These are phyloP conservation scores for Nicotiana tabacum DNA, from an alignment of 257 asterid species.

Conservation along the genomic window DNA sequence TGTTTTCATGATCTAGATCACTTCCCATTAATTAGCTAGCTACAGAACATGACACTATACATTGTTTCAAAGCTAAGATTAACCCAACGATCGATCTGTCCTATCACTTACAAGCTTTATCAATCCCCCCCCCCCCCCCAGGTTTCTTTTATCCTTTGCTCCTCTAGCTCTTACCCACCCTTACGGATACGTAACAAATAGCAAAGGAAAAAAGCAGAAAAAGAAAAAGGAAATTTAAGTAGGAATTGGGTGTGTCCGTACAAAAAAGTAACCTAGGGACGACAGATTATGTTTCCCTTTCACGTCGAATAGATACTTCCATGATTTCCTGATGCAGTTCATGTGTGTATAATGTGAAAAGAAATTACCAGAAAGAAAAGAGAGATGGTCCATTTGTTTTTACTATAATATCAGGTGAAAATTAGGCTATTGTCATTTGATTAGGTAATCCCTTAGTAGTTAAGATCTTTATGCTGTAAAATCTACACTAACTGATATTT, in stretches of 20 bases:
- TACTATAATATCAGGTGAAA: not conserved
- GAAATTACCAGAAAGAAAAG: not conserved
- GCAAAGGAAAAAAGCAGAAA: no score
- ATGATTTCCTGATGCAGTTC: not conserved
- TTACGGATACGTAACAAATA: no score
- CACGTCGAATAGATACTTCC: not conserved
- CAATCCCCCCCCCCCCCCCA: no score
- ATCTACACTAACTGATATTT: not conserved
- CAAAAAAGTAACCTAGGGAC: no score
- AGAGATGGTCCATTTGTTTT: not conserved
- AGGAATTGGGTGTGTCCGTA: no score
- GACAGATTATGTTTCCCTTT: not conserved
- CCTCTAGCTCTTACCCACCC: no score
- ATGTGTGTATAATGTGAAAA: not conserved
- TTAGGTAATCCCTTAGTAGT: not conserved
- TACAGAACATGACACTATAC: not conserved
- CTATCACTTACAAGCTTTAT: no score
- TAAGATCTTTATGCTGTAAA: not conserved
- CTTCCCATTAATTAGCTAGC: slow-evolving; percentile 12
- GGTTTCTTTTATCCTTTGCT: no score
- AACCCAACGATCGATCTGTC: slow-evolving; percentile 18
- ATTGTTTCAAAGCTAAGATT: slow-evolving; percentile 50
- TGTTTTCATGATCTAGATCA: slow-evolving; percentile 31
- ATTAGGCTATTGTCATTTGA: not conserved
- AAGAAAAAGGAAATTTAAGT: no score